These are phyloP conservation scores for Nakataea oryzae DNA, from an alignment of 2,329 filamentous ascomycete genomes.

Conservation along the genomic window DNA sequence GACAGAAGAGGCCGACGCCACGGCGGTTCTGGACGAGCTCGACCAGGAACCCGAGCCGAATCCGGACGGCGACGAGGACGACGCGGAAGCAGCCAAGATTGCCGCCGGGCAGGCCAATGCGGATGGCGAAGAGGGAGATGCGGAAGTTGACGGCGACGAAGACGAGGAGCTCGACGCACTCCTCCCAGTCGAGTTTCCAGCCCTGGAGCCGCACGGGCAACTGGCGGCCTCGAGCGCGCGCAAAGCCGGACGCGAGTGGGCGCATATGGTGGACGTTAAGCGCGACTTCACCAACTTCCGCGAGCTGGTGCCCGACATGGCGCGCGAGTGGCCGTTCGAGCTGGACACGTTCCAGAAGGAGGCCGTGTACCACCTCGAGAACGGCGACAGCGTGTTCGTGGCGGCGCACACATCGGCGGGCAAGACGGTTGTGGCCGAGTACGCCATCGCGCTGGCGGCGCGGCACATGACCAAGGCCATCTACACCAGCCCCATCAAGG, in stretches of 20 bases:
- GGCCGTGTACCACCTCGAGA: slow-evolving; percentile 93
- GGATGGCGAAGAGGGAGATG: slow-evolving; percentile 67
- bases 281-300: slow-evolving; percentile 88
- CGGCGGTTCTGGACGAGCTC: slow-evolving; percentile 58
- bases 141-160: slow-evolving; percentile 26
- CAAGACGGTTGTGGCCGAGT: slow-evolving; percentile 96
- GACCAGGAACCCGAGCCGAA: slow-evolving; percentile 31
- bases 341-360: slow-evolving; percentile 98
- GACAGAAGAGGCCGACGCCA: slow-evolving; percentile 52
- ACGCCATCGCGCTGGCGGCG: slow-evolving; percentile 90
- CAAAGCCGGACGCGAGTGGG: slow-evolving; percentile 80
- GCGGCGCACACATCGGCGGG: slow-evolving; percentile 95
- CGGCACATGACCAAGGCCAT: slow-evolving; percentile 99
- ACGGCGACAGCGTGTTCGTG: slow-evolving; percentile 94
- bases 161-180: slow-evolving; percentile 70
- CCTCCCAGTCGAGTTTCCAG: slow-evolving; percentile 85
- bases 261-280: slow-evolving; percentile 95
- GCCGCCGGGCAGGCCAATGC: slow-evolving; percentile 54
- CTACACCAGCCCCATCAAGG: slow-evolving; percentile 97
- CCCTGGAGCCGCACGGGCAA: slow-evolving; percentile 72
- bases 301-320: slow-evolving; percentile 93
- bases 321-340: slow-evolving; percentile 91
- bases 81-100: slow-evolving; percentile 12
- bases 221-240: slow-evolving; percentile 62
- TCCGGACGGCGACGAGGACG: slow-evolving; percentile 19